Percentiles rank a stretch among this genome's conserved stretches.
These are phyloP conservation scores for Bondarzewia mesenterica DNA, from an alignment of 1,284 basidiomycete genomes.

Conservation along the genomic window DNA sequence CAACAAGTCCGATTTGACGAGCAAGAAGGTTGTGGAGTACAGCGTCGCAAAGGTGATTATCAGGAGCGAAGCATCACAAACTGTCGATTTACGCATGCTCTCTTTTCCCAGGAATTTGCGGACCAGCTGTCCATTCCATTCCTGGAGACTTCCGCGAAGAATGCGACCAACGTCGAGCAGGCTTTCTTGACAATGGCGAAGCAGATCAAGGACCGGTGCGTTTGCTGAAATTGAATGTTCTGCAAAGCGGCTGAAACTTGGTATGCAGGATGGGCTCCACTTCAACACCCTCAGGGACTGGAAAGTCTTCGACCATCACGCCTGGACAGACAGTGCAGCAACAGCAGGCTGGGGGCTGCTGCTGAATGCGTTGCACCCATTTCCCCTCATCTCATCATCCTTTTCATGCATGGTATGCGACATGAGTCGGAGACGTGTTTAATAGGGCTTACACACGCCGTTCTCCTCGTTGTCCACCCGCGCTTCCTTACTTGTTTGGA, in stretches of 20 bases:
- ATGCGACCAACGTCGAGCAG: slow-evolving; percentile 97
- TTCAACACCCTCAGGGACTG: slow-evolving; percentile 59
- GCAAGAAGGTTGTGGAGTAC: slow-evolving; percentile 99
- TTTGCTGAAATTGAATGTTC: slow-evolving; percentile 1
- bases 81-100: slow-evolving; percentile 5
- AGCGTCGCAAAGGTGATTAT: slow-evolving; percentile 87
- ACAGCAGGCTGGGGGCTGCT: slow-evolving; percentile 69
- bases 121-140: slow-evolving; percentile 94
- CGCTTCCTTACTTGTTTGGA: not conserved
- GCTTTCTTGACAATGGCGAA: slow-evolving; percentile 99
- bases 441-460: not conserved
- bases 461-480: not conserved
- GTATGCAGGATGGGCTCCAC: slow-evolving; percentile 66
- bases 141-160: slow-evolving; percentile 99
- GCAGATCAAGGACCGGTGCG: slow-evolving; percentile 93
- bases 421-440: not conserved
- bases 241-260: slow-evolving; percentile 3
- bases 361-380: slow-evolving; percentile 31
- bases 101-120: slow-evolving; percentile 72
- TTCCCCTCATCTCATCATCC: not conserved
- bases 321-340: slow-evolving; percentile 74
- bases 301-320: slow-evolving; percentile 62
- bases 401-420: not conserved
- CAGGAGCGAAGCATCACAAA: too few relatives aligned
- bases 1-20: slow-evolving; percentile 96